Percentiles rank a stretch among this genome's conserved stretches.
Evolutionary conservation across 495 filamentous ascomycete genomes (phyloP).

Genomic region (Xylaria intraflava): DNA sequence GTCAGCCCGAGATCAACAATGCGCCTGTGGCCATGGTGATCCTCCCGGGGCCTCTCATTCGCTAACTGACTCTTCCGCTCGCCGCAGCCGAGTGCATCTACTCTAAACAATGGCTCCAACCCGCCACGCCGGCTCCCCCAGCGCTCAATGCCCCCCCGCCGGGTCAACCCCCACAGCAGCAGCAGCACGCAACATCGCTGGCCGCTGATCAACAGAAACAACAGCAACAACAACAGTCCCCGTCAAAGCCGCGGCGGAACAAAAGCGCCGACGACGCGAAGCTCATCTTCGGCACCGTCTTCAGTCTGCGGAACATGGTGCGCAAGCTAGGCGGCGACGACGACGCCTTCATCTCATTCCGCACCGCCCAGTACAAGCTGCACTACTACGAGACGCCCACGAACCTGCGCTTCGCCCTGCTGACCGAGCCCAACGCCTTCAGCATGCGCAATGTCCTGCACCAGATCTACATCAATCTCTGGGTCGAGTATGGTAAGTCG

Average conservation of each 20-base stretch:
- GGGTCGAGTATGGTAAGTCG: conserved; percentile 80
- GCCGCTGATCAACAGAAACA: not conserved
- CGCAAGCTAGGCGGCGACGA: conserved; percentile 86
- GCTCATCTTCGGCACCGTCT: conserved; percentile 92
- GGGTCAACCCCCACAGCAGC: conserved; percentile 5
- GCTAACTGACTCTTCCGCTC: conserved; percentile 10
- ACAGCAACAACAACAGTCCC: conserved; percentile 9
- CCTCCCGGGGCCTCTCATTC: not conserved
- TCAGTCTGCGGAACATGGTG: conserved; percentile 94
- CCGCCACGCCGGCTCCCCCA: conserved; percentile 16
- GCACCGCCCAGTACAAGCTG: conserved; percentile 91
- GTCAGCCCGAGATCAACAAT: not conserved
- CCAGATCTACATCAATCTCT: conserved; percentile 97
- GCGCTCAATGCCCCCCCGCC: not conserved
- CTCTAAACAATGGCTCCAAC: conserved; percentile 64
- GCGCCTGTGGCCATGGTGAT: conserved; percentile 8
- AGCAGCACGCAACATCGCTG: not conserved
- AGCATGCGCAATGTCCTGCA: conserved; percentile 91
- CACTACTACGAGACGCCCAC: conserved; percentile 99
- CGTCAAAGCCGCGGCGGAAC: conserved; percentile 36
- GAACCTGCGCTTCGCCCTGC: conserved; percentile 91
- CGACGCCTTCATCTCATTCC: conserved; percentile 85
- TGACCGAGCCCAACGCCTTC: conserved; percentile 82
- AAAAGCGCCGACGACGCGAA: conserved; percentile 86
- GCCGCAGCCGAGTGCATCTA: conserved; percentile 87